phyloP scores from a whole-genome alignment of 2,329 filamentous ascomycete species.

The Aspergillus brunneoviolaceus region DNA sequence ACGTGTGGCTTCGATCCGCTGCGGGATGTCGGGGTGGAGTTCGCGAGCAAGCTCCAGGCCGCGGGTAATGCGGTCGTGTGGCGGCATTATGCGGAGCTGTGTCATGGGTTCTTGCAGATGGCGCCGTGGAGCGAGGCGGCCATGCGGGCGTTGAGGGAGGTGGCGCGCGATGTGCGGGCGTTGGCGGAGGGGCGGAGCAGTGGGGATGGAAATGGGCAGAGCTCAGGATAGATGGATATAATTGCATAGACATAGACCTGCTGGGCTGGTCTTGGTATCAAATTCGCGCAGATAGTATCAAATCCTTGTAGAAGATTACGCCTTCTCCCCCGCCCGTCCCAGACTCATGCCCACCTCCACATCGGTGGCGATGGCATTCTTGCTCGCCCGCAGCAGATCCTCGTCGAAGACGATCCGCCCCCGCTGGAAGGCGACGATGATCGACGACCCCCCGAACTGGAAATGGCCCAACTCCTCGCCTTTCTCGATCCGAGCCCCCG shows the following conservation, averaged over 20 bases:
- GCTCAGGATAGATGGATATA: neutral
- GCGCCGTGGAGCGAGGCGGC: slow-evolving; percentile 31
- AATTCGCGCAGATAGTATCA: no score
- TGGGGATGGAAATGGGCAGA: neutral
- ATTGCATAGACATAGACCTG: neutral
- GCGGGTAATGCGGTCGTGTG: slow-evolving; percentile 28
- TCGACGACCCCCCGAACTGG: slow-evolving; percentile 44
- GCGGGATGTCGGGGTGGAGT: slow-evolving; percentile 34
- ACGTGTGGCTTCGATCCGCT: slow-evolving; percentile 36
- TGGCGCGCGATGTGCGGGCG: neutral
- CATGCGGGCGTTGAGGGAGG: slow-evolving; percentile 13
- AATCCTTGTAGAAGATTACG: neutral
- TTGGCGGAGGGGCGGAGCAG: neutral
- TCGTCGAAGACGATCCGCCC: slow-evolving; percentile 41
- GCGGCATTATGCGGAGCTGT: slow-evolving; percentile 28
- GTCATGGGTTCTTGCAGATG: slow-evolving; percentile 34
- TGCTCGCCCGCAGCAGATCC: slow-evolving; percentile 35
- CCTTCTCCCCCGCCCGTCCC: slow-evolving; percentile 16
- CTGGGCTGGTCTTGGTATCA: neutral
- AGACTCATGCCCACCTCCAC: slow-evolving; percentile 44
- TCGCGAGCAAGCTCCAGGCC: slow-evolving; percentile 28
- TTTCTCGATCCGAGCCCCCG: slow-evolving; percentile 36
- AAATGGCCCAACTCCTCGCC: slow-evolving; percentile 45
- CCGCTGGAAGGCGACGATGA: slow-evolving; percentile 43
- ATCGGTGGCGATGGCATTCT: slow-evolving; percentile 35